Conservation (phyloP, 306 rosid species). For the Hippophae rhamnoides region DNA sequence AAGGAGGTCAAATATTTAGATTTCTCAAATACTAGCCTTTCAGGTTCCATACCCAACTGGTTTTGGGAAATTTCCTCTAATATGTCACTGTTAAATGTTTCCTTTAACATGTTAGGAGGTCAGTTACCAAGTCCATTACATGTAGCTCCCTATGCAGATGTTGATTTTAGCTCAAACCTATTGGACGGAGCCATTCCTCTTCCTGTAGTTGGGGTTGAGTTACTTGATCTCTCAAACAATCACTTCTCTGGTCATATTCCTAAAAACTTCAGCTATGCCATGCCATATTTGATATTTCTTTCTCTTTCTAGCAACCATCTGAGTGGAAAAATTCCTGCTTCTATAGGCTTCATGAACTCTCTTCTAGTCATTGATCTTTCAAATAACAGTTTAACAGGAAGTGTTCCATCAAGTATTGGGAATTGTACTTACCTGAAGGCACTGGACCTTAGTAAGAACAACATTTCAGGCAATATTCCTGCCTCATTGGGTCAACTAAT, state of each 20-base stretch:
- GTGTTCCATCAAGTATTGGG: conserved; percentile 25
- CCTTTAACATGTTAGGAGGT: conserved; percentile 26
- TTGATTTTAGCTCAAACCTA: conserved; percentile 32
- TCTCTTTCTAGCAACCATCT: conserved; percentile 32
- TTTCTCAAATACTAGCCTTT: conserved; percentile 35
- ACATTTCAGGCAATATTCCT: conserved; percentile 26
- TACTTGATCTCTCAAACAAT: conserved; percentile 39
- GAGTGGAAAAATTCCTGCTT: conserved; percentile 29
- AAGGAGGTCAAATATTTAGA: neutral
- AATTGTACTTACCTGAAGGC: conserved; percentile 21
- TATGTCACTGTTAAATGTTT: conserved; percentile 18
- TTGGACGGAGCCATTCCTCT: conserved; percentile 30
- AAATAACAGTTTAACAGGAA: conserved; percentile 29
- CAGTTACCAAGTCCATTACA: conserved; percentile 23
- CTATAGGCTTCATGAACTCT: conserved; percentile 4
- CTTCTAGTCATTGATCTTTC: conserved; percentile 30
- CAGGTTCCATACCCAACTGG: conserved; percentile 32
- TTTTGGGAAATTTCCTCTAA: conserved; percentile 31
- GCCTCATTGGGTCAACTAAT: conserved; percentile 21
- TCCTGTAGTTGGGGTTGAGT: neutral
- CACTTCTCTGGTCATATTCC: conserved; percentile 30
- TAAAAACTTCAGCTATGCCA: conserved; percentile 7
- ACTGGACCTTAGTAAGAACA: conserved; percentile 28
- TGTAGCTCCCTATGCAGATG: neutral
- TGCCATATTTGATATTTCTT: conserved; percentile 9